Evolutionary conservation across 2,329 filamentous ascomycete species (phyloP).

Genomic region (Fusarium sp.): DNA sequence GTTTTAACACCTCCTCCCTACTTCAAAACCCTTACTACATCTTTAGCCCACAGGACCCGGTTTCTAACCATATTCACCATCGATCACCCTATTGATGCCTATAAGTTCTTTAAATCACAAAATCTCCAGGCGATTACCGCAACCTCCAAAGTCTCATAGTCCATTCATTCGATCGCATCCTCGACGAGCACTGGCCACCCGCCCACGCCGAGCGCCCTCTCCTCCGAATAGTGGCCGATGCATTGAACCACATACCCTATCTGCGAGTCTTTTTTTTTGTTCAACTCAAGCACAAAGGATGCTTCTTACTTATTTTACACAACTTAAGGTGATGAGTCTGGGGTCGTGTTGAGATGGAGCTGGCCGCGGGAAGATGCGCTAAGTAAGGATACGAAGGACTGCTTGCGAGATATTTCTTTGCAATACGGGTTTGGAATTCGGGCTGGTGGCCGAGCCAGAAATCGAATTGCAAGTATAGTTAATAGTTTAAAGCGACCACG

Average conservation of each 20-base stretch:
- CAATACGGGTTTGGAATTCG: too few species aligned
- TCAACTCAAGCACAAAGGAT: too few species aligned
- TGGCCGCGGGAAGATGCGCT: too few species aligned
- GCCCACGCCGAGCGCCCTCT: background rate
- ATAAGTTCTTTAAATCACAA: background rate
- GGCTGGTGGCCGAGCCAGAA: too few species aligned
- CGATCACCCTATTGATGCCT: background rate
- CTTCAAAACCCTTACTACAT: background rate
- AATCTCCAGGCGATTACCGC: background rate
- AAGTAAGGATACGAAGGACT: too few species aligned
- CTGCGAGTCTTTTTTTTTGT: background rate
- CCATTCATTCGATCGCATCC: background rate
- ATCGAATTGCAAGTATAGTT: too few species aligned
- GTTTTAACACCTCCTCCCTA: too few species aligned
- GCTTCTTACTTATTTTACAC: too few species aligned
- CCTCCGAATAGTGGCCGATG: background rate
- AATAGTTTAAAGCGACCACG: too few species aligned
- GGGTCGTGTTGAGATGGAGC: too few species aligned
- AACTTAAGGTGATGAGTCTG: too few species aligned
- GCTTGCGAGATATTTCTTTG: too few species aligned
- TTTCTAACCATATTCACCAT: background rate
- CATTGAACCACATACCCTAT: background rate
- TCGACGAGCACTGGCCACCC: background rate
- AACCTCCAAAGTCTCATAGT: background rate
- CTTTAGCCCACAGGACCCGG: background rate